Conservation (phyloP, 179 eudicot species). For the Vitellaria paradoxa region DNA sequence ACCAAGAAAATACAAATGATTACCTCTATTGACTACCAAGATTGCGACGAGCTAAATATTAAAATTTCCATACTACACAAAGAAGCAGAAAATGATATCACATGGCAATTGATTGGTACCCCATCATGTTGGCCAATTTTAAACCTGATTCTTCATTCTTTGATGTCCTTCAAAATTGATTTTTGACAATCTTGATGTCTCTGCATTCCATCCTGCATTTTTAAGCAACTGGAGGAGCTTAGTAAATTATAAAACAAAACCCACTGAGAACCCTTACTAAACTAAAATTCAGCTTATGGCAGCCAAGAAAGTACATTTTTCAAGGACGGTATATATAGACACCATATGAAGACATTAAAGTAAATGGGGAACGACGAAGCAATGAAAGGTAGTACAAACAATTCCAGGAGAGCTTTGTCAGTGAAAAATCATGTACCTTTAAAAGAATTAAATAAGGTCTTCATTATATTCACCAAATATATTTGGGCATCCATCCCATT, state of each 20-base stretch:
- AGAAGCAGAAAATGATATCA: neutral
- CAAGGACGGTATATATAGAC: neutral
- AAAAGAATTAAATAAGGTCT: constrained; percentile 27
- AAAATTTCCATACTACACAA: neutral
- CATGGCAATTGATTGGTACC: neutral
- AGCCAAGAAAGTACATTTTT: neutral
- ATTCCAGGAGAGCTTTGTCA: neutral
- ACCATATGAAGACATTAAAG: neutral
- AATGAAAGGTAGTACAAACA: neutral
- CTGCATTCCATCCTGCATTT: constrained; percentile 6
- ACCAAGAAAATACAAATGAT: constrained; percentile 2
- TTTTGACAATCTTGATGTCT: neutral
- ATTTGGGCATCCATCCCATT: constrained; percentile 76
- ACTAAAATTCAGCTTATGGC: neutral
- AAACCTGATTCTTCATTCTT: neutral
- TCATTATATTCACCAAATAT: constrained; percentile 63
- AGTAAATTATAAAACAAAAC: too few relatives aligned
- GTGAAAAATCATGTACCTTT: constrained; percentile 23
- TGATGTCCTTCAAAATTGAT: neutral
- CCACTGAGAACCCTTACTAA: neutral
- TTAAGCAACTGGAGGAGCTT: neutral
- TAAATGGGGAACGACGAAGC: neutral
- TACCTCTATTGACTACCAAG: neutral
- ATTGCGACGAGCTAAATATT: neutral
- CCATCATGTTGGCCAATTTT: neutral